These are phyloP conservation scores for Tetracladium maxilliforme DNA, from an alignment of 2,329 filamentous ascomycete genomes.

Conservation along the genomic window DNA sequence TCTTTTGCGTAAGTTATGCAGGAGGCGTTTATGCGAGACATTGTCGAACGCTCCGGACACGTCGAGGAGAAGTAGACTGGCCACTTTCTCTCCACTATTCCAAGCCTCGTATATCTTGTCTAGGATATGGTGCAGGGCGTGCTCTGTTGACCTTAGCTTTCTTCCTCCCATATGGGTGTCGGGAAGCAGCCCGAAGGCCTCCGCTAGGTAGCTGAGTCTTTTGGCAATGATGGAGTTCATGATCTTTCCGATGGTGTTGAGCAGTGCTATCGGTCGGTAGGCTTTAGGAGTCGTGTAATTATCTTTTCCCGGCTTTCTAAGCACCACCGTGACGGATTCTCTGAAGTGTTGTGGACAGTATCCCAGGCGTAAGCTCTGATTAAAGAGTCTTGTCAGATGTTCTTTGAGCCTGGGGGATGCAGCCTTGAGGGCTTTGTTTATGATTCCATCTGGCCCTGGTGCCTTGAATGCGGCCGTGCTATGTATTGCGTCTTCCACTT, in stretches of 20 bases:
- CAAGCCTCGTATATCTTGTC: constrained; percentile 11
- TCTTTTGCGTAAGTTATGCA: constrained; percentile 6
- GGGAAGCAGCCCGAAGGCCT: constrained; percentile 9
- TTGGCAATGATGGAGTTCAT: constrained; percentile 12
- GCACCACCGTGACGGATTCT: constrained; percentile 7
- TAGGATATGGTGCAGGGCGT: constrained; percentile 12
- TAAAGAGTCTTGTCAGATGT: constrained; percentile 6
- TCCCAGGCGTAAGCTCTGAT: constrained; percentile 4
- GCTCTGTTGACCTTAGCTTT: constrained; percentile 9
- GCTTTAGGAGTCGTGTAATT: constrained; percentile 11
- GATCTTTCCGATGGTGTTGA: constrained; percentile 14
- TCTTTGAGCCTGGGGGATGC: constrained; percentile 3
- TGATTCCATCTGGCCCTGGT: constrained; percentile 6
- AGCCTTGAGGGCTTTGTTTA: constrained; percentile 5
- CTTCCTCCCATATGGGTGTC: constrained; percentile 12
- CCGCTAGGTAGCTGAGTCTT: constrained; percentile 7
- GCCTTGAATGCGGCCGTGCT: constrained; percentile 6
- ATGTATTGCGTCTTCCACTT: constrained; percentile 5
- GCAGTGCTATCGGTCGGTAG: constrained; percentile 13
- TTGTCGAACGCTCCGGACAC: constrained; percentile 8
- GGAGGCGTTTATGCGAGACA: constrained; percentile 4
- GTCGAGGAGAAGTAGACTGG: constrained; percentile 6
- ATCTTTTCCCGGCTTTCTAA: constrained; percentile 13
- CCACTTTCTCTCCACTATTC: constrained; percentile 2
- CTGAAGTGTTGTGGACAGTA: constrained; percentile 3